These are phyloP conservation scores for Boletus insuetus DNA, from an alignment of 768 basidiomycete species.

Conservation along the genomic window DNA sequence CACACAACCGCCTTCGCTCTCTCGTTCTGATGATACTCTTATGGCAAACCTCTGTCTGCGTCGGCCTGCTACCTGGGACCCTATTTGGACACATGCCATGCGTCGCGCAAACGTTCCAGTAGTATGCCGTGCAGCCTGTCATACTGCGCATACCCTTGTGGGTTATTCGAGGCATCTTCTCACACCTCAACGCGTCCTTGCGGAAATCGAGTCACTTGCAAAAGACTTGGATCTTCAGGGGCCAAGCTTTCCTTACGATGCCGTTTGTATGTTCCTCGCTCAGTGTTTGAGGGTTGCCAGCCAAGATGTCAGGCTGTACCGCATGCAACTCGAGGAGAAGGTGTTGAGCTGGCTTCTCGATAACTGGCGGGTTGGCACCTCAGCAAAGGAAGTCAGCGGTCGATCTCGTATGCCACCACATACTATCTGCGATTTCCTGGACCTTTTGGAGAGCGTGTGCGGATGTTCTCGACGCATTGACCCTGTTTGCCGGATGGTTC, in stretches of 20 bases:
- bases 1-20: constrained; percentile 1
- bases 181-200: constrained; percentile 54
- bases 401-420: constrained; percentile 48
- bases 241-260: constrained; percentile 81
- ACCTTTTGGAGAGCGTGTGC: constrained; percentile 64
- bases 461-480: constrained; percentile 46
- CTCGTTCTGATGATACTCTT: not conserved
- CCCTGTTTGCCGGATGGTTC: constrained; percentile 45
- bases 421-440: constrained; percentile 58
- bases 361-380: constrained; percentile 55
- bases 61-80: constrained; percentile 59
- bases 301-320: constrained; percentile 80
- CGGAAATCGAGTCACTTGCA: constrained; percentile 75
- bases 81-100: constrained; percentile 79
- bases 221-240: constrained; percentile 91
- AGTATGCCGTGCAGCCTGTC: constrained; percentile 79
- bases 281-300: constrained; percentile 67
- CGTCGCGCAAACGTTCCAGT: constrained; percentile 66
- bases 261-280: constrained; percentile 82
- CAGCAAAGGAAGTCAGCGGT: constrained; percentile 36
- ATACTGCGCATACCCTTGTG: constrained; percentile 59
- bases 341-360: constrained; percentile 79
- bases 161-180: constrained; percentile 41
- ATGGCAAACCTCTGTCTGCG: constrained; percentile 1
- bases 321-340: constrained; percentile 85